Evolutionary conservation across 1,284 basidiomycete genomes (phyloP), one percentile per base, ranked within the genome.

Genomic region (Pseudozyma thailandica): DNA sequence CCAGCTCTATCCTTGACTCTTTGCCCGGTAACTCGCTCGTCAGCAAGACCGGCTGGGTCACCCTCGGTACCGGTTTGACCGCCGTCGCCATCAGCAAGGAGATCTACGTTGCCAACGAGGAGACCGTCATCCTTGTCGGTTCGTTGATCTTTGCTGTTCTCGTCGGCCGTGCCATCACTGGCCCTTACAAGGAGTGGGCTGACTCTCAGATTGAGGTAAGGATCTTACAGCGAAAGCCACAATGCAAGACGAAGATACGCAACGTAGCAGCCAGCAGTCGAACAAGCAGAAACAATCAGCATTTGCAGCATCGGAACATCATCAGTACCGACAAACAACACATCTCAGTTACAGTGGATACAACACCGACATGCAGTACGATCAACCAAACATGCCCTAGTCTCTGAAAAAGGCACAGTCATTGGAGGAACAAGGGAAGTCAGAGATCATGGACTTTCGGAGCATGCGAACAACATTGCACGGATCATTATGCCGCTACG

Each of bases 61-160:
- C 96, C 81, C 89, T 97, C 68, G 93, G 93, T 80, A 92, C 93
- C 37, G 94, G 93, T 83, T 87, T 93, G 65, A 86, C 91, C 64
- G 95, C 94, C 26, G 89, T 93, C 20, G 94, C 94, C 82, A 94
- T 98, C 86, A 96, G 93, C 37, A 92, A 94, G 84, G 95, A 98
- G 86, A 89, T 98, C 58, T 98, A 97, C 84, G 95, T 98, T 63
- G 89, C 95, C 82, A 97, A 97, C 85, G 94, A 97, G 85, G 81
- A 83, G 73, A 79, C 81, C 10, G 83, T 84, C 41, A 84, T 85
- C 63, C 72, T 90, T 52, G 94, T 92, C 49, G 93, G 92, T 79
- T 87, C 92, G 76, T 90, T 96, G 81, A 89, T 98, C 83, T 89
- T 95, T 76, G 80, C 84, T 44, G 88, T 89, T 27, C 91, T 91